Base-by-base conservation (phyloP, 768 basidiomycete species). In the Flagelloscypha sp. region DNA sequence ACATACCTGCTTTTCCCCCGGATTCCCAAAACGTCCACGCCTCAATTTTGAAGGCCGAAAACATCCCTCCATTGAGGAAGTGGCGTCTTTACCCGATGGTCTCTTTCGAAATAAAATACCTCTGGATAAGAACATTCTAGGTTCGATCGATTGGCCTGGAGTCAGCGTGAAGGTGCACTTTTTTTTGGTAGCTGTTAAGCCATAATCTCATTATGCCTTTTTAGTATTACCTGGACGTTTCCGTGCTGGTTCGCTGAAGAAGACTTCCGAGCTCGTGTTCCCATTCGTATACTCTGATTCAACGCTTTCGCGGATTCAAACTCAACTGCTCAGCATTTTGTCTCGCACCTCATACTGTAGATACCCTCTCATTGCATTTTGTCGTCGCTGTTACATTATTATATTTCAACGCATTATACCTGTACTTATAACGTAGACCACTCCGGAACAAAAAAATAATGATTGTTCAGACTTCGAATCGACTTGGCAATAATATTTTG, bases 151-250 rank as follows among this genome's bases (percentile, higher is more conserved):
- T 37, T 82, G 81, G 77, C 59, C 63, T 30, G 80, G 81, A 7
- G 46, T 85, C 12, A 73, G 63, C 35, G 74, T 84, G 32, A 77
- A 81, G 68, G 83, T 83, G 48, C 36, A 66, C n/a, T n/a, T 56
- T 13, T 15, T 29, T 12, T 15, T 31, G 20, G 12, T 42, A 21
- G 3, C 12, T 12, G 11, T 16, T 30, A 43, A 35, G 35, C 19
- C 31, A 20, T 42, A 19, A 41, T 24, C 23, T 16, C 27, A 29
- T 27, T 19, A 33, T 41, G 41, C 20, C 12, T 35, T 35, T 24
- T 28, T 47, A 85, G 83, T 84, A 84, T 56, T 84, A 81, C 51
- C 58, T 84, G 37, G 79, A 84, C 38, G 65, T 81, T 21, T 78
- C 78, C 33, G 80, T 84, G 25, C 56, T 78, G 28, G 60, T 79